Base-by-base conservation (phyloP, 116 monocot genomes). In the Posidonia oceanica region DNA sequence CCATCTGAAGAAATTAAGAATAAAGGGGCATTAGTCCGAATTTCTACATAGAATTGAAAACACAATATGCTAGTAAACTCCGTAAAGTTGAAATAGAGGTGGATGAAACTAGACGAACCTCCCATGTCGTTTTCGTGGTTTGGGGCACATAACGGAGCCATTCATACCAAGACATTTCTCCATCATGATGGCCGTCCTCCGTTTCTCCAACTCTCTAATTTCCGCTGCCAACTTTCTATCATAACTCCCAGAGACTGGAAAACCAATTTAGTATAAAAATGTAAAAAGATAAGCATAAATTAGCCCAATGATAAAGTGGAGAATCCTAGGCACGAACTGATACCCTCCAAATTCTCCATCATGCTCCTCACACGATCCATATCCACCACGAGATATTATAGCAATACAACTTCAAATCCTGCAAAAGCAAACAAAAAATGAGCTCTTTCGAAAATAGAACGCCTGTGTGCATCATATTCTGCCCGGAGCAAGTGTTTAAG, bases 171-270 rank as follows among this genome's bases (percentile, higher is more conserved):
- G 41, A n/a, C 64, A 64, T 36, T 64, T 64, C 41, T 64, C 39
- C 41, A 64, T 41, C 64, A 64, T 64, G 17, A 64, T 64, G 64
- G 64, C 64, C 4, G 64, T 64, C 64, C 64, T 64, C n/a, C 15
- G 64, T 41, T 41, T 64, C 41, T 64, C 64, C 38, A 64, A 6
- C 36, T 64, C 39, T 40, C 18, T 64, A 40, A 64, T 64, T 40
- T 64, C 64, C 3, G 16, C 40, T 1, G 64, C 64, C 39, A 64
- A 40, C 39, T 64, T 64, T 18, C 39, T 41, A 4, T 18, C 64
- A 41, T 64, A 37, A 64, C 38, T 39, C 14, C 64, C 18, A 15
- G 40, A 64, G 17, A 64, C 64, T 64, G 64, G 13, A 61, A 61
- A 21, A 10, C 5, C 61, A 15, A 61, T 61, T 61, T 61, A 29